Percentiles rank a stretch among this genome's conserved stretches.
phyloP scores from a whole-genome alignment of 75 land plant species.

The Sequoiadendron giganteum region DNA sequence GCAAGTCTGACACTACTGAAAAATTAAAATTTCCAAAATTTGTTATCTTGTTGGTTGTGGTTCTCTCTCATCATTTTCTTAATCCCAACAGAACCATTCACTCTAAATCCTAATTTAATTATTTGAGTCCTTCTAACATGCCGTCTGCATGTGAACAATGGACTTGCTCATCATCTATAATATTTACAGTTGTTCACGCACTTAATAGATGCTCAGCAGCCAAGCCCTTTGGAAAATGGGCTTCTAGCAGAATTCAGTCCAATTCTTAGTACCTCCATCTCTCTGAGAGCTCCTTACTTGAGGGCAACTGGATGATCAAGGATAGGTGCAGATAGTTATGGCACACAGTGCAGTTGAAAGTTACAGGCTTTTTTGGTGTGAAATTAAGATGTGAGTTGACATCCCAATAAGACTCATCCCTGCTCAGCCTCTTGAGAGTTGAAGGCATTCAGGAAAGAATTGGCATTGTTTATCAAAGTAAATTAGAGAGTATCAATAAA shows the following conservation, averaged over 20 bases:
- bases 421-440: too few relatives aligned
- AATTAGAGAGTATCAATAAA: too few relatives aligned
- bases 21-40: neutral
- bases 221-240: neutral
- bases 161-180: too few relatives aligned
- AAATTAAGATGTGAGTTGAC: neutral
- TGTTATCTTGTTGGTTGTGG: neutral
- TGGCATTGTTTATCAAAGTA: neutral
- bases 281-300: neutral
- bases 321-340: neutral
- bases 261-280: neutral
- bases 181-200: neutral
- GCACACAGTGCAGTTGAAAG: neutral
- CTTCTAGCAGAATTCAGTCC: too few relatives aligned
- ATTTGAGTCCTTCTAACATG: too few relatives aligned
- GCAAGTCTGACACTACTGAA: neutral
- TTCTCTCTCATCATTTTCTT: neutral
- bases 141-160: too few relatives aligned
- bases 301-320: neutral
- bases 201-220: too few relatives aligned
- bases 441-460: neutral
- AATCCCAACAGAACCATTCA: neutral
- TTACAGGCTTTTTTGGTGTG: too few relatives aligned
- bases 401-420: too few relatives aligned
- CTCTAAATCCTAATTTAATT: neutral